Base-by-base conservation (phyloP, 768 basidiomycete species). In the Rhizopogon rudus region DNA sequence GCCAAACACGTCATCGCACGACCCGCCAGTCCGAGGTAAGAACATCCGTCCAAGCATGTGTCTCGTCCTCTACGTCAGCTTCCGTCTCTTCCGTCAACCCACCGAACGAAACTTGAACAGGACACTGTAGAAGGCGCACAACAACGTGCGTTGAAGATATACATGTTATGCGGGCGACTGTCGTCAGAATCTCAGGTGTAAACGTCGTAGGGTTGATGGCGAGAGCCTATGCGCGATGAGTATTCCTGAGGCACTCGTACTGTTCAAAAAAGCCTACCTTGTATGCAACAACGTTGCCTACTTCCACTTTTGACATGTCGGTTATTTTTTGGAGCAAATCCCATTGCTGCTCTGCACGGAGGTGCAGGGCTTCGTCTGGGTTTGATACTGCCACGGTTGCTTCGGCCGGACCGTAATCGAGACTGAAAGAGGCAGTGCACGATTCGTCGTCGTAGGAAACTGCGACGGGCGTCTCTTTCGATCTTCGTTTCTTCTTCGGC, bases 141-240 rank as follows among this genome's bases (percentile, higher is more conserved):
- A 64, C 43, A 12, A 62, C 68, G 39, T 63, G 60, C 13, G 58
- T 61, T 13, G 57, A 53, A 22, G 57, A 58, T 8, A 65, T 45
- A 37, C 20, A 49, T 22, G 9, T 37, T 0, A 87, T 69, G 0
- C 66, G 67, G 0, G 72, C 83, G 2, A 82, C 57, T n/a, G 69
- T 73, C 17, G 86, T 62, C 54, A 87, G 61, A 12, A 77, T 65
- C 57, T 86, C 87, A 0, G 87, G 87, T 5, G 83, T 78, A 51
- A 76, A 77, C 3, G 85, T 87, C 5, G 62, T 63, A 0, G 81
- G 81, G 59, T 86, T 80, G 49, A 89, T 76, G 0, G 74, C 81
- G 2, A 89, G 76, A 5, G 67, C 78, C 87, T 88, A 60, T 29
- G 17, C 22, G 20, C 20, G 14, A 49, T 49, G 20, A 49, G 37